Evolutionary conservation across 371 early-diverging fungal species (phyloP).

Genomic region (Actinomortierella ambigua): DNA sequence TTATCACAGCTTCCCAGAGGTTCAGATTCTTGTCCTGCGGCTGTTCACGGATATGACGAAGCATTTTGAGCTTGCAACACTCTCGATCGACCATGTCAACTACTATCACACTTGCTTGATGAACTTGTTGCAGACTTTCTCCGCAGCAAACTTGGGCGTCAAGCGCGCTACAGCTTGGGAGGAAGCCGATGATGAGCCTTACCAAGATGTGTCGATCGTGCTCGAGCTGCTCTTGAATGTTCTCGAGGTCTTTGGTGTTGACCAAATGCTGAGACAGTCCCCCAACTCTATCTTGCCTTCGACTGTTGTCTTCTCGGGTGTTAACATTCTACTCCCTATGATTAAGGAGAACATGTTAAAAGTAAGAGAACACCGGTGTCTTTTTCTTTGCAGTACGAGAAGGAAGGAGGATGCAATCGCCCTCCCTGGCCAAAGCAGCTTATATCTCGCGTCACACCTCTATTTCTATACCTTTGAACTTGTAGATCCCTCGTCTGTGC

Average conservation of each 20-base stretch:
- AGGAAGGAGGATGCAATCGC: background rate
- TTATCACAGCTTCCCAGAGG: slow-evolving; percentile 67
- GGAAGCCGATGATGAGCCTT: slow-evolving; percentile 70
- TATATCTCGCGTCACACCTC: background rate
- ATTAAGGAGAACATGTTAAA: slow-evolving; percentile 75
- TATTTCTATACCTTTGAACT: background rate
- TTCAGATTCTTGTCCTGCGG: slow-evolving; percentile 65
- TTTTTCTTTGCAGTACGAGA: background rate
- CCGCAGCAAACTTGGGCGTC: slow-evolving; percentile 49
- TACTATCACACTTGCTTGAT: slow-evolving; percentile 25
- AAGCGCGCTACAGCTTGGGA: slow-evolving; percentile 56
- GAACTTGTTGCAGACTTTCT: slow-evolving; percentile 29
- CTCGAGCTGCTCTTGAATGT: slow-evolving; percentile 60
- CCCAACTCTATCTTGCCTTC: slow-evolving; percentile 52
- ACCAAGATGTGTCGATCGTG: slow-evolving; percentile 69
- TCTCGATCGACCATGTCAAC: slow-evolving; percentile 25
- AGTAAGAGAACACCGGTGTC: slow-evolving; percentile 51
- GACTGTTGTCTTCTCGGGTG: slow-evolving; percentile 72
- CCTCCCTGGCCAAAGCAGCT: too few relatives aligned
- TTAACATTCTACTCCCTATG: slow-evolving; percentile 72
- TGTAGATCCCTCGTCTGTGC: slow-evolving; percentile 71
- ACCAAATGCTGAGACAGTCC: slow-evolving; percentile 27
- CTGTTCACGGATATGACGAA: slow-evolving; percentile 62
- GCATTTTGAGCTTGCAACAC: slow-evolving; percentile 51
- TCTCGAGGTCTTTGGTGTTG: slow-evolving; percentile 25